Evolutionary conservation across 2,329 filamentous ascomycete species (phyloP).

Genomic region (Exserohilum turcica): DNA sequence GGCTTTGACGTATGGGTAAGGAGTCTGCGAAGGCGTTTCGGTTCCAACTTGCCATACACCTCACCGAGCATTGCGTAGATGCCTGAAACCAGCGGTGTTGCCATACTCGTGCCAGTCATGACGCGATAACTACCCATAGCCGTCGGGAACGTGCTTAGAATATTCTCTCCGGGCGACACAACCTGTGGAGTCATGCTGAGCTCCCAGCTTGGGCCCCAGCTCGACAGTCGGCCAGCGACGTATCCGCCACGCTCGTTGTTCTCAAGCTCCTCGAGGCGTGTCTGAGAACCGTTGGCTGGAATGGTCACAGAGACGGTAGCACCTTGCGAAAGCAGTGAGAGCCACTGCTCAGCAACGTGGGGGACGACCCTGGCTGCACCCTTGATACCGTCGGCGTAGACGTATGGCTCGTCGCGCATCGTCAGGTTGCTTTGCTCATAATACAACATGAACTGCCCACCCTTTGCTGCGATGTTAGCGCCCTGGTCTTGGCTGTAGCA

Average conservation of each 20-base stretch:
- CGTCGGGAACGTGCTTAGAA: slow-evolving; percentile 62
- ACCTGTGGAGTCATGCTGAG: slow-evolving; percentile 62
- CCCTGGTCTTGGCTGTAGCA: slow-evolving; percentile 25
- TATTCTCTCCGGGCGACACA: slow-evolving; percentile 61
- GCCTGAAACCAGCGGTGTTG: slow-evolving; percentile 22
- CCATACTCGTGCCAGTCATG: slow-evolving; percentile 64
- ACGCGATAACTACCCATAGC: slow-evolving; percentile 55
- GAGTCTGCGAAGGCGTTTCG: slow-evolving; percentile 17
- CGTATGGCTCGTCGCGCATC: slow-evolving; percentile 20
- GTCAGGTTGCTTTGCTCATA: slow-evolving; percentile 18
- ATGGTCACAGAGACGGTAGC: slow-evolving; percentile 19
- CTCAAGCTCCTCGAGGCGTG: slow-evolving; percentile 18
- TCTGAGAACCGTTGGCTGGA: slow-evolving; percentile 12
- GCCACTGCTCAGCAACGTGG: slow-evolving; percentile 17
- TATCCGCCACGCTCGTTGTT: slow-evolving; percentile 20
- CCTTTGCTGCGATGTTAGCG: slow-evolving; percentile 51
- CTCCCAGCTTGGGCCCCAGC: slow-evolving; percentile 67
- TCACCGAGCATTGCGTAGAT: slow-evolving; percentile 24
- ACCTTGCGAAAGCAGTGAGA: slow-evolving; percentile 18
- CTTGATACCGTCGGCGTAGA: slow-evolving; percentile 22
- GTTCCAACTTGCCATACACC: slow-evolving; percentile 23
- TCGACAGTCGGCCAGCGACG: slow-evolving; percentile 34
- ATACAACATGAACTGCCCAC: slow-evolving; percentile 58
- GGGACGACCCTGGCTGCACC: slow-evolving; percentile 14
- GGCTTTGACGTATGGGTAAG: slow-evolving; percentile 24